A percentile compares a stretch with the other conserved stretches of the same genome.
Conservation (phyloP, 164 flowering plant genomes). For the Tinospora cordifolia region DNA sequence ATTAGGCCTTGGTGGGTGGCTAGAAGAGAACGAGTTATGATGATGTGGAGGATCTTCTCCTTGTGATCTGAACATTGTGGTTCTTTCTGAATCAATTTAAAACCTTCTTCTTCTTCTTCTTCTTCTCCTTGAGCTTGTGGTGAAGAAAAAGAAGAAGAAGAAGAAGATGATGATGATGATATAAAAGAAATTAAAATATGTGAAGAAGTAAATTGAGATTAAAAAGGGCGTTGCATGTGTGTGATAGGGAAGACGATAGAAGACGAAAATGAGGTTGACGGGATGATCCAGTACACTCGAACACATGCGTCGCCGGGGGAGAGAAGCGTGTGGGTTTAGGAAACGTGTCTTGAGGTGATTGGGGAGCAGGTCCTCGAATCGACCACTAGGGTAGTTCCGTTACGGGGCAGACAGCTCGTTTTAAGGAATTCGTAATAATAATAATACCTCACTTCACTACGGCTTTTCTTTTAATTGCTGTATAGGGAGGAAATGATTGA, state of each 20-base stretch:
- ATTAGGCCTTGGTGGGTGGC: constrained; percentile 10
- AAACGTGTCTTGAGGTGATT: constrained; percentile 19
- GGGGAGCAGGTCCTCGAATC: constrained; percentile 39
- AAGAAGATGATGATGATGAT: background rate
- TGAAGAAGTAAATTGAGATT: too few relatives aligned
- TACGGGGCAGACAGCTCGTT: constrained; percentile 20
- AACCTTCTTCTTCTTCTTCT: too few relatives aligned
- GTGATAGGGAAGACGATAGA: constrained; percentile 3
- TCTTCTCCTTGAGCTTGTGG: too few relatives aligned
- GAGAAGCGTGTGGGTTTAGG: constrained; percentile 33
- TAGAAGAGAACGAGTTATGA: constrained; percentile 1
- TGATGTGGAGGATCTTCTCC: background rate
- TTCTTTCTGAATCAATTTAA: background rate
- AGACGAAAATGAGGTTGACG: background rate
- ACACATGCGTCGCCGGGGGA: constrained; percentile 26
- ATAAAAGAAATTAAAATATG: too few relatives aligned
- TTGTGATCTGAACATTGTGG: background rate
- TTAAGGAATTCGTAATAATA: constrained; percentile 6
- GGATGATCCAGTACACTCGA: background rate
- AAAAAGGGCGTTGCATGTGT: background rate
- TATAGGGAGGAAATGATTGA: background rate
- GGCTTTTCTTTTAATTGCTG: background rate
- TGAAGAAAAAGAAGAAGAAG: background rate
- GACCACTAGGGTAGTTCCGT: constrained; percentile 23
- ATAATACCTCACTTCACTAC: too few relatives aligned